Evolutionary conservation across 1,139 yeast genomes (phyloP), one percentile per base, ranked within the genome.

Genomic region (Suhomyces yuchorum): DNA sequence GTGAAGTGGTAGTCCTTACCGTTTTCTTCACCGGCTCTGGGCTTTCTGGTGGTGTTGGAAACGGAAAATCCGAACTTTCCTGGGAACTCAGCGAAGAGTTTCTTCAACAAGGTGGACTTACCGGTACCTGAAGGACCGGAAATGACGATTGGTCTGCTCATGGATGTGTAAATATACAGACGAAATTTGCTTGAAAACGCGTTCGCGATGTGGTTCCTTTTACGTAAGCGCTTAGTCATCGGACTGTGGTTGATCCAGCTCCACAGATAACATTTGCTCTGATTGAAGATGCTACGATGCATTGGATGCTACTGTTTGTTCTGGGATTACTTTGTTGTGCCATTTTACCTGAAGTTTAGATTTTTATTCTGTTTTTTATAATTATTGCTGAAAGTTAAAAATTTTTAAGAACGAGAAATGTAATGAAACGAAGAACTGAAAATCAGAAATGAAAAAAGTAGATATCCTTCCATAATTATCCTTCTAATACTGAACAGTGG

Each of bases 41-140:
- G 99, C 39, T 70, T 60, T 69, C 99, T 82, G 24, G 99, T 93
- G 53, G 99, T 93, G 67, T 93, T 87, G 43, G 97, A 91, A 36
- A 93, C 90, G 39, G 97, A 89, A 69, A 93, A 93, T 2, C 98
- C 99, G 69, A 93, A 93, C 53, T 76, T 80, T 59, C 81, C 83
- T 51, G 99, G 99, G 69, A 69, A 90, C 67, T 93, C 98, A 40
- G 88, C 91, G 64, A 95, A 88, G 55, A 93, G 77, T 67, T 85
- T 87, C 72, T 93, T 91, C 66, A 93, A 78, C 51, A 93, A 77
- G 14, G 99, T 93, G 58, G 97, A 91, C 71, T 93, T 93, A 54
- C 99, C 99, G 35, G 97, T 80, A 55, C 96, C 99, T 47, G 97
- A 89, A 46, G 99, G 99, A 54, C 99, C 99, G 37, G 97, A 91